Conservation (phyloP, 805 yeast species). For the Starmerella sirachaensis region DNA sequence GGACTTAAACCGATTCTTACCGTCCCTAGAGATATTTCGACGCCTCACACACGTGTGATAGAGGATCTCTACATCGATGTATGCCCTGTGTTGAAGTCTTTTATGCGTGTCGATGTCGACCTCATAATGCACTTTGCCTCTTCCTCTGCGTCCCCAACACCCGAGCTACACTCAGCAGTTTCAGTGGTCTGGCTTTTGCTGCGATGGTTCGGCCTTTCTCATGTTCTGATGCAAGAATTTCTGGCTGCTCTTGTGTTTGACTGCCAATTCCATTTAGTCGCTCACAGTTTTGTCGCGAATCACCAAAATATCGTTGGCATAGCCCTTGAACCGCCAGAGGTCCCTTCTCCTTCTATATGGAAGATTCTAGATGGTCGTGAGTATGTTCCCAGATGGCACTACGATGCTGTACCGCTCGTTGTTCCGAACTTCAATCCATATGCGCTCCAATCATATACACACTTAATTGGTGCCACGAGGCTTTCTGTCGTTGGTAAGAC, state of each 20-base stretch:
- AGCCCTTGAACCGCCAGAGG: conserved; percentile 7
- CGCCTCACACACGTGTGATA: conserved; percentile 37
- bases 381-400: conserved; percentile 3
- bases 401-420: conserved; percentile 9
- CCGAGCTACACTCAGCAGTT: conserved; percentile 18
- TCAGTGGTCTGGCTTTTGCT: conserved; percentile 32
- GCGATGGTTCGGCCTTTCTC: conserved; percentile 70
- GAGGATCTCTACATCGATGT: conserved; percentile 46
- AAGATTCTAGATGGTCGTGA: not conserved
- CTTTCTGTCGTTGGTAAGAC: conserved; percentile 54
- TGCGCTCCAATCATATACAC: conserved; percentile 29
- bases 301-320: conserved; percentile 19
- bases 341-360: conserved; percentile 4
- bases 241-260: conserved; percentile 63
- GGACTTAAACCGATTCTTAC: too few relatives aligned
- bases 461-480: conserved; percentile 44
- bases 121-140: conserved; percentile 31
- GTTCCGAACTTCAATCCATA: conserved; percentile 14
- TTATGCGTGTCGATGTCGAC: conserved; percentile 53
- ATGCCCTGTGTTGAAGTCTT: conserved; percentile 47
- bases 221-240: conserved; percentile 68
- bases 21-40: too few relatives aligned
- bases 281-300: conserved; percentile 28
- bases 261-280: conserved; percentile 39
- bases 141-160: conserved; percentile 11